Evolutionary conservation across 306 rosid genomes (phyloP).

Genomic region (Hippophae rhamnoides): DNA sequence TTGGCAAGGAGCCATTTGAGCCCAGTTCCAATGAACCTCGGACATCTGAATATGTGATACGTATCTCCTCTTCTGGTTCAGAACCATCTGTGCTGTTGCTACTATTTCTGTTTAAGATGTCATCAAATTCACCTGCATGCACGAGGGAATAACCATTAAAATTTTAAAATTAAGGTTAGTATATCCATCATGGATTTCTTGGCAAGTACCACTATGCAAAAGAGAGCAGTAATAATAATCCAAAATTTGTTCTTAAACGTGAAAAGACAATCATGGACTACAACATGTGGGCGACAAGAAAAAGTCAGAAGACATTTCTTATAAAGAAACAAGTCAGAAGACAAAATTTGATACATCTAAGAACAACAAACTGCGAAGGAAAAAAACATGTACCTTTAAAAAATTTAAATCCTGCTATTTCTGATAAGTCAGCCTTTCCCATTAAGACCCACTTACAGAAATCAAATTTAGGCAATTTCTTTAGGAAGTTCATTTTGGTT

Average conservation of each 20-base stretch:
- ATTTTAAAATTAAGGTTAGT: not conserved
- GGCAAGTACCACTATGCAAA: not conserved
- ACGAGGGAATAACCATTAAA: slow-evolving; percentile 11
- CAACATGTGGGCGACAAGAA: no score
- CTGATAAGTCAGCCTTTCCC: not conserved
- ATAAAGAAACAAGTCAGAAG: no score
- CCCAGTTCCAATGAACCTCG: slow-evolving; percentile 34
- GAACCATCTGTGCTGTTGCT: slow-evolving; percentile 36
- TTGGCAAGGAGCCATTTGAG: slow-evolving; percentile 62
- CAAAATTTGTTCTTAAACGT: no score
- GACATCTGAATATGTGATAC: slow-evolving; percentile 35
- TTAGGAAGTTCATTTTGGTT: not conserved
- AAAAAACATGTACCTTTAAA: no score
- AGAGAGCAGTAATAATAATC: no score
- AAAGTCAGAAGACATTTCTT: no score
- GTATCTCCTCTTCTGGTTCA: slow-evolving; percentile 48
- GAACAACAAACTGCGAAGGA: no score
- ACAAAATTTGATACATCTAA: no score
- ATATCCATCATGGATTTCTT: not conserved
- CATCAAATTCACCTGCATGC: slow-evolving; percentile 83
- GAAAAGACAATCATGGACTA: no score
- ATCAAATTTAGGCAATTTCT: not conserved
- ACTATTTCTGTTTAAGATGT: slow-evolving; percentile 46
- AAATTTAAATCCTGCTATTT: no score
- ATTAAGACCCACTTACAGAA: not conserved